Evolutionary conservation across 148 eudicot species (phyloP), one percentile per base, ranked within the genome.

Genomic region (Chenopodium suecicum): DNA sequence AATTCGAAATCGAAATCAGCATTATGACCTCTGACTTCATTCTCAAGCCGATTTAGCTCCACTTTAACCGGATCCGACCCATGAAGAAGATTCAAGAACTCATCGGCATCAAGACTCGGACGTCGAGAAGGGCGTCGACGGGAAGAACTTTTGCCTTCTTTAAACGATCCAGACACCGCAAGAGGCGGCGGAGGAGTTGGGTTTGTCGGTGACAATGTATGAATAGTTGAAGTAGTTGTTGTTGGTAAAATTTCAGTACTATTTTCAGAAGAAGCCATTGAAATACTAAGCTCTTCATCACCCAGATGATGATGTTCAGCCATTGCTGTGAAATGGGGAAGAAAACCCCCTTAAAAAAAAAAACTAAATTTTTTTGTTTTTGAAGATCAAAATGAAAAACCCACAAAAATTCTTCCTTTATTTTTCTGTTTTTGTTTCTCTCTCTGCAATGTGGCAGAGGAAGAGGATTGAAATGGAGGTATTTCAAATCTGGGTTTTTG

Each of bases 1-100:
- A 22, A 62, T 5, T 8, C 17, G n/a, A 75, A 88, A 90, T 88
- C 90, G 70, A 80, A 83, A 73, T 62, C 50, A 32, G 74, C 84
- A 84, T 54, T 77, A 84, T 85, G 62, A 95, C 98, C 98, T 90
- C 92, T 88, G 54, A 91, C 97, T 87, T 92, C 99, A 83, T 95
- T 95, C 85, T 95, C 99, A 70, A 95, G 85, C 22, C 99, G 93
- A 88, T 93, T 95, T 25, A 95, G 91, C 90, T 95, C 99, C 66
- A 95, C 74, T 84, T 89, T 93, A 80, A 95, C 95, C 90, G 99
- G 99, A 95, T 95, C 99, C 90, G 99, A 95, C 11, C 98, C 99
- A 76, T 95, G 99, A 34, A 95, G 97, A 83, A 91, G 74, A 75
- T 87, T 93, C 23, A 95, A 65, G 82, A 92, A 92, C 78, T 95